A percentile compares a stretch with the other conserved stretches of the same genome.
These are phyloP conservation scores for Colletotrichum euphorbiae DNA, from an alignment of 2,329 filamentous ascomycete species.

Conservation along the genomic window DNA sequence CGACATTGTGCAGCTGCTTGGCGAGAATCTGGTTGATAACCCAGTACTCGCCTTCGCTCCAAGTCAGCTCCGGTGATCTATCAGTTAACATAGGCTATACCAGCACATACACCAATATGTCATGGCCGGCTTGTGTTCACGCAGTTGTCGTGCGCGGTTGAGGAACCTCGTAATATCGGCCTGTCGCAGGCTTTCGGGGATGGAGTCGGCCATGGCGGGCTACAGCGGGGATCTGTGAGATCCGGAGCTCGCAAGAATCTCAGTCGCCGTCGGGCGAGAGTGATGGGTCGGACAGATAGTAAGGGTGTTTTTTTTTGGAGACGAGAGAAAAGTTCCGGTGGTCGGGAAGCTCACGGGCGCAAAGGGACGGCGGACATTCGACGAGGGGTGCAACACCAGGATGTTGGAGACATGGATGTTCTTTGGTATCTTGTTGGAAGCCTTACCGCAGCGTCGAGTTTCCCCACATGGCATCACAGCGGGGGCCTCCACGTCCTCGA, in stretches of 20 bases:
- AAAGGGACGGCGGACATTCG: slow-evolving; percentile 16
- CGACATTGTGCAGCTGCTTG: slow-evolving; percentile 80
- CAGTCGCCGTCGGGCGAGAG: neutral
- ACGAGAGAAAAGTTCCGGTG: neutral
- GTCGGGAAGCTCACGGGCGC: slow-evolving; percentile 28
- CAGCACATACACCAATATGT: slow-evolving; percentile 88
- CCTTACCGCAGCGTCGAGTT: slow-evolving; percentile 15
- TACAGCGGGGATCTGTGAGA: neutral
- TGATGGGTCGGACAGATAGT: neutral
- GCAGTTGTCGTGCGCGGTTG: slow-evolving; percentile 84
- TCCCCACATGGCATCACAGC: slow-evolving; percentile 34
- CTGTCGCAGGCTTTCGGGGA: slow-evolving; percentile 80
- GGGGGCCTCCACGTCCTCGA: neutral
- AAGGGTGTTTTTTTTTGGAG: too few species aligned
- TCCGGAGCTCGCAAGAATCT: neutral
- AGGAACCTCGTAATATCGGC: slow-evolving; percentile 89
- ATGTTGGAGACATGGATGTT: slow-evolving; percentile 26
- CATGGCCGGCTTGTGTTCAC: slow-evolving; percentile 85
- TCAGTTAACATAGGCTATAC: neutral
- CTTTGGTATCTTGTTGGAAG: slow-evolving; percentile 25
- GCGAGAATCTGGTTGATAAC: slow-evolving; percentile 91
- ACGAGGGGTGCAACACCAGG: slow-evolving; percentile 30
- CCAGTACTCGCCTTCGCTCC: slow-evolving; percentile 80
- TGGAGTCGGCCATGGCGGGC: slow-evolving; percentile 74
- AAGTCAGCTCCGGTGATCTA: neutral